phyloP scores from a whole-genome alignment of 345 rosid species.

The Pistacia vera region DNA sequence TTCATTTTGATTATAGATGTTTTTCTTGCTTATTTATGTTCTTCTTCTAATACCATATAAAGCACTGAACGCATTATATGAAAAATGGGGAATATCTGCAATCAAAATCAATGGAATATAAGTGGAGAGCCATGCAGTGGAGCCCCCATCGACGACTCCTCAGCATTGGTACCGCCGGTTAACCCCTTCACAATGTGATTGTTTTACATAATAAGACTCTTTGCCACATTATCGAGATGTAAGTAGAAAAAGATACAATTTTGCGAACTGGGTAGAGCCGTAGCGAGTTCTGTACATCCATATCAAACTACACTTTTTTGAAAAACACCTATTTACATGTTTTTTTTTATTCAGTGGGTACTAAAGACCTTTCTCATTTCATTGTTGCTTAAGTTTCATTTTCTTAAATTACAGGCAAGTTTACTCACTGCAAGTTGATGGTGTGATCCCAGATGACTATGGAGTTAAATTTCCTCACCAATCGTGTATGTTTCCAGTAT shows the following conservation, averaged over 20 bases:
- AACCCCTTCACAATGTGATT: constrained; percentile 53
- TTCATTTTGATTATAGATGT: no score
- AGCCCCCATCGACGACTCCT: constrained; percentile 30
- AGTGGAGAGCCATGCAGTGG: constrained; percentile 54
- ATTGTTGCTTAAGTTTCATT: not conserved
- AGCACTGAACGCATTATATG: constrained; percentile 44
- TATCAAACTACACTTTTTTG: no score
- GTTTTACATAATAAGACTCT: constrained; percentile 33
- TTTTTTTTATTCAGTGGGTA: no score
- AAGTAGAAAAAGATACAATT: not conserved
- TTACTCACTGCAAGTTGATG: constrained; percentile 31
- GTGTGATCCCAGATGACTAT: constrained; percentile 54
- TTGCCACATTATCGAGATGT: constrained; percentile 50
- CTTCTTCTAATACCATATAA: constrained; percentile 21
- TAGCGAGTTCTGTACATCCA: no score
- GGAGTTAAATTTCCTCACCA: constrained; percentile 45
- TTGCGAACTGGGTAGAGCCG: no score
- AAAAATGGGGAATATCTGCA: constrained; percentile 40
- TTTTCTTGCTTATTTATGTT: no score
- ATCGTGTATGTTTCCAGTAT: constrained; percentile 35
- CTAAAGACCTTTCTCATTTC: not conserved
- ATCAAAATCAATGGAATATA: constrained; percentile 38
- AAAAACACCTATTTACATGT: no score
- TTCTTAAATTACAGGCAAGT: constrained; percentile 37
- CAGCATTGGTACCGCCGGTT: not conserved